Percentiles rank a stretch among this genome's conserved stretches.
These are phyloP conservation scores for Canavalia gladiata DNA, from an alignment of 306 rosid genomes.

Conservation along the genomic window DNA sequence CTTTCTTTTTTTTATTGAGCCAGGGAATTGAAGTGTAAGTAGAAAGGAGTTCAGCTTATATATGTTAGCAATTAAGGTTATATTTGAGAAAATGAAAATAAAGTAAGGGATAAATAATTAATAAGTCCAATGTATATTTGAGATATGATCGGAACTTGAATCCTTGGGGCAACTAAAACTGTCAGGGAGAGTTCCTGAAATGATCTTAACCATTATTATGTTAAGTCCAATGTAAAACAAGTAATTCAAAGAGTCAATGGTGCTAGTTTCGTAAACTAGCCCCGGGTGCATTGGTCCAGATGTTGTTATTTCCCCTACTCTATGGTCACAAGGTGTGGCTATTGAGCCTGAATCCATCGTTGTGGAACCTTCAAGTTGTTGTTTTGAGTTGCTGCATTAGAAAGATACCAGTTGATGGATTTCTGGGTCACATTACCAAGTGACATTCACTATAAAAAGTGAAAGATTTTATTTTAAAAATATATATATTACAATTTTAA, in stretches of 20 bases:
- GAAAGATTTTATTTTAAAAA: too few relatives aligned
- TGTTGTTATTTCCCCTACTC: slow-evolving; percentile 77
- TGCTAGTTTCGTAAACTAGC: slow-evolving; percentile 78
- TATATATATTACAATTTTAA: not conserved
- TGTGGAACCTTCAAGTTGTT: slow-evolving; percentile 69
- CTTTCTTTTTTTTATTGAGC: not conserved
- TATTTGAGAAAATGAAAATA: not conserved
- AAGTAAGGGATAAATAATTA: not conserved
- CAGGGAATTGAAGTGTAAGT: not conserved
- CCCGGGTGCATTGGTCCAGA: slow-evolving; percentile 71
- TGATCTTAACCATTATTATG: slow-evolving; percentile 49
- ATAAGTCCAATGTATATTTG: slow-evolving; percentile 54
- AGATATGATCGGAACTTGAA: slow-evolving; percentile 56
- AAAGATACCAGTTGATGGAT: slow-evolving; percentile 19
- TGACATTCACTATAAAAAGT: not conserved
- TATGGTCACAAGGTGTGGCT: slow-evolving; percentile 82
- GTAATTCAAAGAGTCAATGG: slow-evolving; percentile 70
- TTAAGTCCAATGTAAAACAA: slow-evolving; percentile 65
- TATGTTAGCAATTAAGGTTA: not conserved
- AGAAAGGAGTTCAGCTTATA: too few relatives aligned
- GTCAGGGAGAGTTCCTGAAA: slow-evolving; percentile 56
- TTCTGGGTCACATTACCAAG: not conserved
- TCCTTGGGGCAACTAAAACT: slow-evolving; percentile 67
- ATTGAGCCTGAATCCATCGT: slow-evolving; percentile 57
- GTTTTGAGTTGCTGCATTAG: slow-evolving; percentile 64